Evolutionary conservation across 305 asterid genomes (phyloP).

Genomic region (Ruellia speciosa): DNA sequence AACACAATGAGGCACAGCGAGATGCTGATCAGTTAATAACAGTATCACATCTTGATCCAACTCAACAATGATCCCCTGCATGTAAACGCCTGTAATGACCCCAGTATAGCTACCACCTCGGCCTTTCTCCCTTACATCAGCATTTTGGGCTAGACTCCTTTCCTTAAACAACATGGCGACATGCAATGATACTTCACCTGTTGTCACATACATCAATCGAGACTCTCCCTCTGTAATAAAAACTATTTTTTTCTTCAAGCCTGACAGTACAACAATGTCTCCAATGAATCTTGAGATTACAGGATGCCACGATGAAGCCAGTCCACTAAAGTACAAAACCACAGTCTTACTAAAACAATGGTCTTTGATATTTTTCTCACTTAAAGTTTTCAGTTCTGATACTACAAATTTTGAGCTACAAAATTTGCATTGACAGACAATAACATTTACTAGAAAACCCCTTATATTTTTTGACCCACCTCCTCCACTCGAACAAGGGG

Average conservation of each 20-base stretch:
- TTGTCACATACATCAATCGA: conserved; percentile 60
- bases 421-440: conserved; percentile 52
- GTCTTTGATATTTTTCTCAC: conserved; percentile 21
- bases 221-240: conserved; percentile 47
- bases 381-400: conserved; percentile 24
- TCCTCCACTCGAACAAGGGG: conserved; percentile 42
- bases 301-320: conserved; percentile 75
- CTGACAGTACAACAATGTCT: conserved; percentile 35
- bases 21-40: conserved; percentile 57
- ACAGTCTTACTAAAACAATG: conserved; percentile 45
- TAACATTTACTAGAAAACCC: conserved; percentile 64
- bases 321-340: conserved; percentile 52
- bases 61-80: conserved; percentile 82
- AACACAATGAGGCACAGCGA: conserved; percentile 61
- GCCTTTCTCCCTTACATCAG: conserved; percentile 37
- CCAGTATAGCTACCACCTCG: conserved; percentile 63
- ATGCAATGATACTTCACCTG: conserved; percentile 42
- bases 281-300: conserved; percentile 44
- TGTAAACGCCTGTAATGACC: conserved; percentile 56
- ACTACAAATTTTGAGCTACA: conserved; percentile 36
- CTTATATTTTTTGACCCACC: conserved; percentile 25
- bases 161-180: conserved; percentile 33
- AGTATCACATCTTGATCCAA: conserved; percentile 62
- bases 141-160: conserved; percentile 12
- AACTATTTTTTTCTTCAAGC: conserved; percentile 62